Evolutionary conservation across 495 filamentous ascomycete species (phyloP).

Genomic region (Tuber microsphaerosporum): DNA sequence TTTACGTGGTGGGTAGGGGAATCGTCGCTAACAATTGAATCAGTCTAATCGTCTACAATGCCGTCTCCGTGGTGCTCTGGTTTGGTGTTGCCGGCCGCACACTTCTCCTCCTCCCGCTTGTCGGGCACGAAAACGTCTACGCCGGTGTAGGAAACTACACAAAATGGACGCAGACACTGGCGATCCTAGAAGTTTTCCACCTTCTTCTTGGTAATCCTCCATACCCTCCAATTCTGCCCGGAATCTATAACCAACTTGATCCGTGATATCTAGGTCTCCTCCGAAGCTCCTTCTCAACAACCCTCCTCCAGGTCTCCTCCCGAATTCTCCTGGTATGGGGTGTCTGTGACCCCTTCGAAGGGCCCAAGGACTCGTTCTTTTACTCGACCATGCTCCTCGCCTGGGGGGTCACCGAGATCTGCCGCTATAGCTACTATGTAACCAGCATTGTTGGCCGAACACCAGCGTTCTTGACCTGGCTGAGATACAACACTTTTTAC

Average conservation of each 20-base stretch:
- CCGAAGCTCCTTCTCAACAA: conserved; percentile 75
- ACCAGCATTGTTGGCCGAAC: conserved; percentile 56
- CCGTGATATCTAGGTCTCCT: conserved; percentile 57
- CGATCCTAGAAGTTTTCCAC: conserved; percentile 75
- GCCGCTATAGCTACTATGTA: conserved; percentile 83
- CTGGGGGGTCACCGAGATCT: conserved; percentile 79
- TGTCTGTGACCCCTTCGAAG: conserved; percentile 61
- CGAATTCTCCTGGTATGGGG: conserved; percentile 82
- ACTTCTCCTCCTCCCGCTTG: conserved; percentile 48
- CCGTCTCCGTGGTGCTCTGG: conserved; percentile 68
- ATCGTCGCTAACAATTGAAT: conserved; percentile 2
- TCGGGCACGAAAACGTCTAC: conserved; percentile 52
- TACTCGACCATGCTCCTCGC: conserved; percentile 70
- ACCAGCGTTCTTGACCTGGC: conserved; percentile 65
- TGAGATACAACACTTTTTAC: conserved; percentile 89
- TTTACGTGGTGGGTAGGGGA: not conserved
- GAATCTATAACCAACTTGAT: not conserved
- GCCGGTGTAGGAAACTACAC: conserved; percentile 55
- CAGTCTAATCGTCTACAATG: conserved; percentile 72
- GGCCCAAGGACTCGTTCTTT: conserved; percentile 47
- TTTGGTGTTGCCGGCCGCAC: conserved; percentile 58
- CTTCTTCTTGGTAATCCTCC: conserved; percentile 55
- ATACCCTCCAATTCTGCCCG: not conserved
- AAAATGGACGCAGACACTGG: conserved; percentile 73
- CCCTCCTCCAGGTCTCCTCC: conserved; percentile 75